Percentiles rank a stretch among this genome's conserved stretches.
phyloP scores from a whole-genome alignment of 2,329 filamentous ascomycete species.

The Exophiala lecanii-corni region DNA sequence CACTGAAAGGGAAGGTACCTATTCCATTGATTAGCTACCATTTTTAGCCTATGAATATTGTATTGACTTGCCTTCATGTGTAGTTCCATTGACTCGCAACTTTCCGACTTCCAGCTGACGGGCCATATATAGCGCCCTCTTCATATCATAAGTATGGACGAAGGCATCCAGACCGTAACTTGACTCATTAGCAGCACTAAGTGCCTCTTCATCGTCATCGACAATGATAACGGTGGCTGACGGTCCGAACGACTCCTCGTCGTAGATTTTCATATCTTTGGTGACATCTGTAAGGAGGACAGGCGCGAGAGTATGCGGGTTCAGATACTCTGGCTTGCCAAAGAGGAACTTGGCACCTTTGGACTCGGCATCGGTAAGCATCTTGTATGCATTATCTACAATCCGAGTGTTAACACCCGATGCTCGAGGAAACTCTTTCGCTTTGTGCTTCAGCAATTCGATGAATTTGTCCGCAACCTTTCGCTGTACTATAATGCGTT shows the following conservation, averaged over 20 bases:
- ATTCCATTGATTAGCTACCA: too few species aligned
- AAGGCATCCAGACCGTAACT: constrained; percentile 39
- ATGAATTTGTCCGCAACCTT: constrained; percentile 52
- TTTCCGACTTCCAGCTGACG: constrained; percentile 37
- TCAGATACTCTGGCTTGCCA: constrained; percentile 5
- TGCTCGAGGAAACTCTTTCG: background rate
- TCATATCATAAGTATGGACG: constrained; percentile 38
- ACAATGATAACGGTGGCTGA: constrained; percentile 37
- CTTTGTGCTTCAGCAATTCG: constrained; percentile 38
- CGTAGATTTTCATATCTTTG: constrained; percentile 55
- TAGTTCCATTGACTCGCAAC: constrained; percentile 1
- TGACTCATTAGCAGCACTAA: constrained; percentile 35
- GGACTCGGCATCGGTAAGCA: constrained; percentile 6
- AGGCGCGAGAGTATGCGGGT: constrained; percentile 38
- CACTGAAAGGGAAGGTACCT: constrained; percentile 6
- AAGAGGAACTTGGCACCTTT: constrained; percentile 6
- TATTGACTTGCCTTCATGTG: constrained; percentile 5
- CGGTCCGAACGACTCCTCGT: constrained; percentile 47
- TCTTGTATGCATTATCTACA: background rate
- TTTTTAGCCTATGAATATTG: too few species aligned
- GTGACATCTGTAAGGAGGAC: constrained; percentile 56
- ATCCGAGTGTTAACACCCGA: constrained; percentile 1
- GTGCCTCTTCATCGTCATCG: constrained; percentile 34
- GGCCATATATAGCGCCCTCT: constrained; percentile 37
- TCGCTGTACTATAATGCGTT: constrained; percentile 64